Percentiles rank a stretch among this genome's conserved stretches.
Evolutionary conservation across 768 basidiomycete genomes (phyloP).

Genomic region (Cystofilobasidium ferigula): DNA sequence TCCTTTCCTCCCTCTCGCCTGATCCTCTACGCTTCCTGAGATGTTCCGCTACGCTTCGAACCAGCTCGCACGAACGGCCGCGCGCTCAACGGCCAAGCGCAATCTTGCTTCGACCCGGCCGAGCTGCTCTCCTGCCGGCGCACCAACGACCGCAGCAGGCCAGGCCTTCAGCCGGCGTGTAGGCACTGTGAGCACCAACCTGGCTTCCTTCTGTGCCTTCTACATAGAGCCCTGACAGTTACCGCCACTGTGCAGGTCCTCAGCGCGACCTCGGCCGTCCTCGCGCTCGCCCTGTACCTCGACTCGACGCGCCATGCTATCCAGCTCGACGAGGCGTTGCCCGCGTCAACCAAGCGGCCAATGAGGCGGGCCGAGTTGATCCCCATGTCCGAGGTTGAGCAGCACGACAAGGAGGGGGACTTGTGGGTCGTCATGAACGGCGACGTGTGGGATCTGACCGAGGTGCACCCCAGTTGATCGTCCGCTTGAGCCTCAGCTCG

Average conservation of each 20-base stretch:
- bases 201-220: too few relatives aligned
- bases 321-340: neutral
- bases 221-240: too few relatives aligned
- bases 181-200: too few relatives aligned
- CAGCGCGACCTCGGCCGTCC: neutral
- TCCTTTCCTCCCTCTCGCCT: too few relatives aligned
- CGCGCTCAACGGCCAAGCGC: too few relatives aligned
- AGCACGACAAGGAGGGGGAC: conserved; percentile 33
- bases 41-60: too few relatives aligned
- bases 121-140: too few relatives aligned
- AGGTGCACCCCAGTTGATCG: conserved; percentile 9
- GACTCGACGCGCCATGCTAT: neutral
- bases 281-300: conserved; percentile 1
- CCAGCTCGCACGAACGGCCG: too few relatives aligned
- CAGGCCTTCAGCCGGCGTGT: too few relatives aligned
- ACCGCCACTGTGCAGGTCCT: neutral
- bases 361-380: conserved; percentile 28
- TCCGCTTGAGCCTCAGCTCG: neutral
- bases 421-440: conserved; percentile 37
- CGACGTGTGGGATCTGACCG: conserved; percentile 36
- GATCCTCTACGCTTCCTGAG: too few relatives aligned
- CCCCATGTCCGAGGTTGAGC: conserved; percentile 35
- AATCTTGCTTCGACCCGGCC: too few relatives aligned
- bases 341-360: neutral
- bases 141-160: too few relatives aligned